Percentiles rank a stretch among this genome's conserved stretches.
Evolutionary conservation across 768 basidiomycete genomes (phyloP).

Genomic region (Russula vinacea): DNA sequence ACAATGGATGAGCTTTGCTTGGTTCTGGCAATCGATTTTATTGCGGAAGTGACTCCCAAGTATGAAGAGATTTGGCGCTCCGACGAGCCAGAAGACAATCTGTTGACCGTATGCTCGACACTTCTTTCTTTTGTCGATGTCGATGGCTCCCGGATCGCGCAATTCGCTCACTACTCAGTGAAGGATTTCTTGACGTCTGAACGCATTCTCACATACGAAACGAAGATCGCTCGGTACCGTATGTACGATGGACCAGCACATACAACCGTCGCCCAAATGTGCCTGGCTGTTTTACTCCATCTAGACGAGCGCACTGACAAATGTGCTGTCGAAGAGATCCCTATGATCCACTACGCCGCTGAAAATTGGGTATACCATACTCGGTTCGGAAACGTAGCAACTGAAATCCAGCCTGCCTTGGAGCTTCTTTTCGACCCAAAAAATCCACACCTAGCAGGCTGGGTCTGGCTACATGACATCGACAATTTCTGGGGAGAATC

Average conservation of each 20-base stretch:
- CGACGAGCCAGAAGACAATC: constrained; percentile 9
- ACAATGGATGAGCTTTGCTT: constrained; percentile 16
- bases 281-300: constrained; percentile 20
- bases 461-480: constrained; percentile 21
- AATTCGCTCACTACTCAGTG: constrained; percentile 14
- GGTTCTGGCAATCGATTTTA: constrained; percentile 20
- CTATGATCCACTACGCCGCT: constrained; percentile 19
- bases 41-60: constrained; percentile 14
- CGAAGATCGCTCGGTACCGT: constrained; percentile 12
- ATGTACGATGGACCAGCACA: constrained; percentile 10
- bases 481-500: constrained; percentile 10
- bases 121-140: constrained; percentile 16
- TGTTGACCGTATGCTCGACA: constrained; percentile 8
- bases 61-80: constrained; percentile 19
- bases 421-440: constrained; percentile 11
- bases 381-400: constrained; percentile 15
- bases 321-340: constrained; percentile 4
- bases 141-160: constrained; percentile 12
- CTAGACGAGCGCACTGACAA: neutral
- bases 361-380: constrained; percentile 18
- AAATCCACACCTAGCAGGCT: constrained; percentile 17
- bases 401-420: constrained; percentile 1
- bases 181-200: constrained; percentile 18
- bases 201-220: constrained; percentile 3
- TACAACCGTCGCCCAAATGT: constrained; percentile 12